Base-by-base conservation (phyloP, 2,329 filamentous ascomycete species). In the Fusarium bulbicola region DNA sequence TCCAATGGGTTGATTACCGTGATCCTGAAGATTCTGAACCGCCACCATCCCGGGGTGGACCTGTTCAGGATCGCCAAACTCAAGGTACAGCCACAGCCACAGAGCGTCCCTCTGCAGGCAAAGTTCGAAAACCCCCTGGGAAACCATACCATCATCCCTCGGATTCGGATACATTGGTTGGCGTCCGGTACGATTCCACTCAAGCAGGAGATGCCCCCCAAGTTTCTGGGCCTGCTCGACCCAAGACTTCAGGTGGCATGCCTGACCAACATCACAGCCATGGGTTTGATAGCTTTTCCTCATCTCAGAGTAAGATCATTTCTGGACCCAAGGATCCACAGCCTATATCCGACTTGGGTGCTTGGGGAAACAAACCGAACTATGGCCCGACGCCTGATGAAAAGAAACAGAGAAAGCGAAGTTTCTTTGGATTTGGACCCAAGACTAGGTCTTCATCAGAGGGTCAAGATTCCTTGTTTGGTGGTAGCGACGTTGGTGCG, bases 321-420 rank as follows among this genome's bases (percentile, higher is more conserved):
- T 98, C 95, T 3, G 93, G 87, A 3, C 95, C 95, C 4, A 95
- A 91, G 65, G 96, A 98, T 79, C 92, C 92, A 21, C 90, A 93
- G 54, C 87, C 94, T 24, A 97, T 98, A 72, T 91, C 95, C 32
- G 93, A 98, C 80, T 88, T 91, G 21, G 89, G 91, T n/a, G 87
- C 90, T 10, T 97, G 95, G 94, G 95, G 95, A n/a, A 94, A 93
- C 81, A 96, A 91, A 81, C 80, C 88, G n/a, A 84, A 84, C 16
- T 80, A 87, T 32, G 80, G 88, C 80, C 65, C 87, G 80, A 72
- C 86, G 72, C 61, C 84, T 82, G 91, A 94, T 37, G 95, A 96
- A 78, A 96, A 97, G 82, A 93, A 92, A 82, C 86, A 87, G 62
- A 89, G 94, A 81, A 98, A 98, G 87, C 83, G 92, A 84, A 87